A percentile compares a stretch with the other conserved stretches of the same genome.
Evolutionary conservation across 2,329 filamentous ascomycete species (phyloP).

Genomic region (Claviceps quebecensis): DNA sequence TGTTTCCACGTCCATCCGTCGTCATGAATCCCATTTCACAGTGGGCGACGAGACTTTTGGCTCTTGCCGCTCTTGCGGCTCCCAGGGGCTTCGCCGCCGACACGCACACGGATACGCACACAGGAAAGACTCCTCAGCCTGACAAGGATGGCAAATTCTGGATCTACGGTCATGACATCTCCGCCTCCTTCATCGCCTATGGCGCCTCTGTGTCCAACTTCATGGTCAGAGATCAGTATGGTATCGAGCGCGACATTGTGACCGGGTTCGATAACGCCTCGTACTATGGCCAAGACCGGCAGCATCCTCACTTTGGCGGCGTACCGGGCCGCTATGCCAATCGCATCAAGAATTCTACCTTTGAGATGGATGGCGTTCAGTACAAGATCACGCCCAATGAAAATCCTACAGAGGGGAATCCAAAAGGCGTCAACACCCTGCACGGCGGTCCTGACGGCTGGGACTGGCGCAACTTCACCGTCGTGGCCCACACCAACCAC

Average conservation of each 20-base stretch:
- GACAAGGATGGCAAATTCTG: conserved; percentile 57
- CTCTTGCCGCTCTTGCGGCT: conserved; percentile 9
- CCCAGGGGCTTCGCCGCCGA: conserved; percentile 8
- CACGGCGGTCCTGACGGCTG: conserved; percentile 60
- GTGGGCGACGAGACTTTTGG: conserved; percentile 7
- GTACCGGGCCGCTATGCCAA: conserved; percentile 70
- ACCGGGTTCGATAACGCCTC: conserved; percentile 63
- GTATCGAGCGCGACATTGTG: conserved; percentile 55
- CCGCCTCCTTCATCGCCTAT: conserved; percentile 58
- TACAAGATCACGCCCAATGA: conserved; percentile 52
- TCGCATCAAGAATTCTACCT: conserved; percentile 64
- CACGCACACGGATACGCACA: conserved; percentile 5
- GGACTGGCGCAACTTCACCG: conserved; percentile 67
- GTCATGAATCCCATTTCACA: conserved; percentile 9
- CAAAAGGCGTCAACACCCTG: conserved; percentile 46
- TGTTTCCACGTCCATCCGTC: not conserved
- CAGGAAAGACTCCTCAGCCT: conserved; percentile 18
- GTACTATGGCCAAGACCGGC: conserved; percentile 49
- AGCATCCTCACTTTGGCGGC: conserved; percentile 58
- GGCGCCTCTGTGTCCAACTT: conserved; percentile 61
- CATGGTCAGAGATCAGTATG: conserved; percentile 54
- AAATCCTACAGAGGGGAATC: conserved; percentile 35
- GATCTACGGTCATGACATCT: conserved; percentile 51
- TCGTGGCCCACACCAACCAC: conserved; percentile 49
- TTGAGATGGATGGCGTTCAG: conserved; percentile 47